Base-by-base conservation (phyloP, 352 stramenopile species). In the Pythium angustatum region DNA sequence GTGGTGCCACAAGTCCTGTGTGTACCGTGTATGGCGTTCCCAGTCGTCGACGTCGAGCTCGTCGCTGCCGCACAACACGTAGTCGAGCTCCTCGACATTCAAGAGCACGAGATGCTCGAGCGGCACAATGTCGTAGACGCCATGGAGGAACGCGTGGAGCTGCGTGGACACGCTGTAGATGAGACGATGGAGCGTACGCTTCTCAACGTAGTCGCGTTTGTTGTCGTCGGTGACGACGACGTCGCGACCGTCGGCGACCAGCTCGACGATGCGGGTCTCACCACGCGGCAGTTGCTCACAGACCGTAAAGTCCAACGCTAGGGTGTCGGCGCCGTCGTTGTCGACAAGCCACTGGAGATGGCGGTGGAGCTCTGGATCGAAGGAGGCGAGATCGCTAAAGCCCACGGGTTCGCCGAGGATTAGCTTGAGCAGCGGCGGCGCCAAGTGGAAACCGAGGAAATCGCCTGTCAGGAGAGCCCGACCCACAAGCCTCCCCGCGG, bases 341-440 rank as follows among this genome's bases (percentile, higher is more conserved):
- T 84, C 62, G 34, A 78, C 66, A 15, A 90, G 50, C 71, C 77
- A 88, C 31, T 58, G 36, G 52, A 90, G 47, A 48, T 66, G 85
- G 62, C 73, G 73, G 54, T 86, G 83, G 17, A 76, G 64, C 27
- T 80, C 77, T 9, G 74, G 74, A 57, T 89, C 78, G 19, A 84
- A 75, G 47, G 69, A 77, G 71, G 97, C 88, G 38, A 98, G 79
- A 68, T 99, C 96, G 28, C 81, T 77, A 53, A 99, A 96, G 2
- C 85, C 91, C 19, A 99, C 79, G 5, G 97, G 96, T 64, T 95
- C 93, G 45, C 91, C 96, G 8, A 98, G 76, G 14, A 99, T 87
- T 62, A 98, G 87, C 77, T 99, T 99, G 72, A 99, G 97, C 53
- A 99, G 73, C 50, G 97, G 91, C 10, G 93, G 77, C 10, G 96